Evolutionary conservation across 345 rosid species (phyloP), one percentile per base, ranked within the genome.

Genomic region (Salix purpurea): DNA sequence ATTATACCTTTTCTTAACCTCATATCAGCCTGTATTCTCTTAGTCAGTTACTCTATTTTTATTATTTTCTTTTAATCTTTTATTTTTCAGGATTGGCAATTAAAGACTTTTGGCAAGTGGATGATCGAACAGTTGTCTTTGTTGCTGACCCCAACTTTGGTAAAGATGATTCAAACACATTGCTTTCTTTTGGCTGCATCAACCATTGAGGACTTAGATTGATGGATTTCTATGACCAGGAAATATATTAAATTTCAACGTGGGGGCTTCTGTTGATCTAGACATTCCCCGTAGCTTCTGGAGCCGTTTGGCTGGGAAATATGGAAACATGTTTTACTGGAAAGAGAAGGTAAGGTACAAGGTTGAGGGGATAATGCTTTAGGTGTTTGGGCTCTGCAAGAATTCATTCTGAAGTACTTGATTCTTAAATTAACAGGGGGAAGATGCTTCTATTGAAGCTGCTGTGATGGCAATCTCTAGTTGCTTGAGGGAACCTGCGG

Each of bases 71-170:
- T 5, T 36, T 36, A 36, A 7, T 14, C 3, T 46, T 7, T 46
- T 7, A 54, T 79, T 67, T 71, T 62, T 65, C 83, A 94, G 98
- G 97, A 48, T 70, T 92, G 82, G 98, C 98, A 42, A 83, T 92
- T 78, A 90, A 84, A 83, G 96, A 92, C 64, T 94, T 84, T 64
- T 92, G 98, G 97, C 87, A 90, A 48, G 94, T 95, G 32, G 99
- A 95, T 83, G 97, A 92, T 83, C 82, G 82, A 77, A 95, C 97
- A 6, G 84, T 95, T 44, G 95, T 95, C 46, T 95, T 95, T 76
- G 95, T 95, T 19, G 96, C 95, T 58, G 99, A 92, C 76, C 97
- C 95, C 11, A 90, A 92, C 67, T 95, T 95, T 76, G 97, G 97
- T 95, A 87, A 76, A 30, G 16, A 78, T 42, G 28, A 76, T 67